Base-by-base conservation (phyloP, 768 basidiomycete species). In the Glaciozyma martinii region DNA sequence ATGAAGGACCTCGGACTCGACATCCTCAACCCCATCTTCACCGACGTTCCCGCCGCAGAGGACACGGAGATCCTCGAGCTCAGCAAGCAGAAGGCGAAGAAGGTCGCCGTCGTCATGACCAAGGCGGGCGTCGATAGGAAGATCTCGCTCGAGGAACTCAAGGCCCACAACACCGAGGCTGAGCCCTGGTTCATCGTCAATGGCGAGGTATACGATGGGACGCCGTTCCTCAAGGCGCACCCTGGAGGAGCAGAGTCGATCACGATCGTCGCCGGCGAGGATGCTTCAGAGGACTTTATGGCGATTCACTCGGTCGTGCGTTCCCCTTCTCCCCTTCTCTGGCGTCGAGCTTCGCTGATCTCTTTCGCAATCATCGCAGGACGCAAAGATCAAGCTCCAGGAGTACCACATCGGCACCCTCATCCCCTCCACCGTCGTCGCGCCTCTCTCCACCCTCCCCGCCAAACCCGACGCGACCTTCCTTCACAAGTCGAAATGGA, bases 101-200 rank as follows among this genome's bases (percentile, higher is more conserved):
- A 66, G 62, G 53, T 59, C n/a, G 76, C 77, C 25, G 66, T 80
- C 23, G 68, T 71, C 30, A 80, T 84, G 79, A 82, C 75, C 29
- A 81, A 82, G 54, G 76, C 80, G 6, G 79, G 73, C 4, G 76
- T 84, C 27, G 74, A 74, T 9, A 76, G 81, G 33, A 76, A 77
- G 63, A 82, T 85, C 56, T 79, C 78, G 1, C 43, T 72, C 27
- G 77, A 77, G 56, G 75, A 77, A 60, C 76, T 80, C n/a, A 74
- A 75, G 6, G 72, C 77, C 72, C 79, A 80, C 65, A 76, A 76
- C 59, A 72, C 75, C 49, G 78, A 86, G 33, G 82, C 86, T 62
- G 85, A 82, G 65, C 89, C 88, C 73, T 90, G 89, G 89, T 85
- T 90, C 70, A 83, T 89, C 73, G 87, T 90, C 66, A 79, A 81